A percentile compares a stretch with the other conserved stretches of the same genome.
These are phyloP conservation scores for Eimeria acervulina DNA, from an alignment of 169 alveolate genomes.

Conservation along the genomic window DNA sequence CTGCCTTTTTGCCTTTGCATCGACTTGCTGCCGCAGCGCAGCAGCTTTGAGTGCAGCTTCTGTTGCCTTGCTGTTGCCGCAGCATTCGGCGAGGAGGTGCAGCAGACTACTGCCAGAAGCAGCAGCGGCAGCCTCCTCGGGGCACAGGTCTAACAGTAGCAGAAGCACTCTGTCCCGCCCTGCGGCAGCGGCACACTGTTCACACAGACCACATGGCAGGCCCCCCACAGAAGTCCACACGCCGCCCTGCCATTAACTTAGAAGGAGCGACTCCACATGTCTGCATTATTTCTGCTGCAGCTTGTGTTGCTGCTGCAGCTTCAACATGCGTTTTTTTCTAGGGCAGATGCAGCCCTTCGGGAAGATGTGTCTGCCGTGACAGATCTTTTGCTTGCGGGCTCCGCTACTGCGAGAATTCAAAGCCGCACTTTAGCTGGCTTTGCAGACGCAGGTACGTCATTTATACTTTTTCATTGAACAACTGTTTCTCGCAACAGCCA, in stretches of 20 bases:
- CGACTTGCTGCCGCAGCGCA: slow-evolving; percentile 57
- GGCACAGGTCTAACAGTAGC: slow-evolving; percentile 52
- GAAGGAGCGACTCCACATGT: background rate
- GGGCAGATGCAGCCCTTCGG: background rate
- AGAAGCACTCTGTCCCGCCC: slow-evolving; percentile 33
- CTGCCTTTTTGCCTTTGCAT: slow-evolving; percentile 29
- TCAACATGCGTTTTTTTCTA: background rate
- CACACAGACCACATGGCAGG: slow-evolving; percentile 22
- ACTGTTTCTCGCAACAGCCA: background rate
- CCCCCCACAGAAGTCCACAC: background rate
- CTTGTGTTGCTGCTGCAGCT: background rate
- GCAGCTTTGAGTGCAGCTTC: slow-evolving; percentile 61
- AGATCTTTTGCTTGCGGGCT: background rate
- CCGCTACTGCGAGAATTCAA: background rate
- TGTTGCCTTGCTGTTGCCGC: slow-evolving; percentile 24
- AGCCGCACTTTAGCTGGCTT: background rate
- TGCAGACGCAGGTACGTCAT: background rate
- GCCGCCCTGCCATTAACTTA: background rate
- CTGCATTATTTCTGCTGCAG: background rate
- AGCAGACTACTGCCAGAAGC: slow-evolving; percentile 64
- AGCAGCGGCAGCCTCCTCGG: slow-evolving; percentile 46
- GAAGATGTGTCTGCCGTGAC: background rate
- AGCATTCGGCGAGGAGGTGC: slow-evolving; percentile 26
- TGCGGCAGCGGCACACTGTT: slow-evolving; percentile 77
- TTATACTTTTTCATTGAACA: background rate